Evolutionary conservation across 192 early-diverging fungal genomes (phyloP).

Genomic region (Lobosporangium transversale): DNA sequence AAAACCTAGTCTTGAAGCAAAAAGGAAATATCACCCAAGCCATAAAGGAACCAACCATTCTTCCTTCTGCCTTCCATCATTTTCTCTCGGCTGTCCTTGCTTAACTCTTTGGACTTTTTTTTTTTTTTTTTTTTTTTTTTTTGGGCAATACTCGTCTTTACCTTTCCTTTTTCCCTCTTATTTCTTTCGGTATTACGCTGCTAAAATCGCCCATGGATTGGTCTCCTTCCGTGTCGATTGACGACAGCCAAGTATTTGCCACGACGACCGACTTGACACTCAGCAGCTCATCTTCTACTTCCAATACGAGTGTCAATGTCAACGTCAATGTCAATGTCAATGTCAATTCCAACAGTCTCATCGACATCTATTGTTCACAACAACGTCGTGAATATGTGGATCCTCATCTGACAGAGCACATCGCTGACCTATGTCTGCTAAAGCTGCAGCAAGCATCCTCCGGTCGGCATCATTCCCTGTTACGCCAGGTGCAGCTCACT

Average conservation of each 20-base stretch:
- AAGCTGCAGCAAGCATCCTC: slow-evolving; percentile 36
- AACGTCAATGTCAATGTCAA: too few relatives aligned
- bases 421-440: slow-evolving; percentile 24
- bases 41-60: too few relatives aligned
- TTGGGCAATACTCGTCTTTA: background rate
- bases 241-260: slow-evolving; percentile 5
- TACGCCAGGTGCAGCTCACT: slow-evolving; percentile 32
- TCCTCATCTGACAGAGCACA: slow-evolving; percentile 17
- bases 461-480: slow-evolving; percentile 15
- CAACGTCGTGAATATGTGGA: slow-evolving; percentile 17
- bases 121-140: background rate
- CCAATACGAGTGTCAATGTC: background rate
- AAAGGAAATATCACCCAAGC: too few relatives aligned
- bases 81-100: too few relatives aligned
- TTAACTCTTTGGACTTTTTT: background rate
- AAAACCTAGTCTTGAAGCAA: too few relatives aligned
- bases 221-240: slow-evolving; percentile 15
- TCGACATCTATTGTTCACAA: slow-evolving; percentile 5
- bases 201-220: slow-evolving; percentile 10
- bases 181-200: background rate
- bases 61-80: too few relatives aligned
- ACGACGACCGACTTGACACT: background rate
- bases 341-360: background rate
- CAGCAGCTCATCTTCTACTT: background rate
- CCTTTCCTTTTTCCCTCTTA: background rate